Evolutionary conservation across 2,329 filamentous ascomycete species (phyloP), one percentile per base, ranked within the genome.

Genomic region (Alternaria rosae): DNA sequence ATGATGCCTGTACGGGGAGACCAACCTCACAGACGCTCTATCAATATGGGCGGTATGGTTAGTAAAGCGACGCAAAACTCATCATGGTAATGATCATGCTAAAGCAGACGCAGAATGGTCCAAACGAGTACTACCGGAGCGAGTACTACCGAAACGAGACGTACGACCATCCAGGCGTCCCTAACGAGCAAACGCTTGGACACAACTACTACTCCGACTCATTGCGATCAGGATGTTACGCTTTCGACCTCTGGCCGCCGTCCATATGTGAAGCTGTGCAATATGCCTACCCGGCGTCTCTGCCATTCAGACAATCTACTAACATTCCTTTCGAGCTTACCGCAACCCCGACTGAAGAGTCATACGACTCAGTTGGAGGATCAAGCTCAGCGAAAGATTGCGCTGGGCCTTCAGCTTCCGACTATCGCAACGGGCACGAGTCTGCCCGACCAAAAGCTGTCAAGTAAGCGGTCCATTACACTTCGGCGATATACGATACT

Each of bases 201-300:
- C n/a, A n/a, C 2, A 1, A 25, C 23, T n/a, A 42, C 25, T 8
- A 38, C 6, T 5, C 7, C 6, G 12, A 17, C 8, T 6, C 32
- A 8, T 51, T 48, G 2, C 44, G 30, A 26, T 21, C 32, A 28
- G 30, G 7, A 3, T 32, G 42, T 0, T 13, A 50, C 10, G 44
- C 54, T 21, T 10, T 35, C 4, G 5, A 41, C 2, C 1, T 12
- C 23, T 57, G 45, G 45, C 26, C 45, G 13, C 54, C 45, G n/a
- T 57, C 45, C 1, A 1, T 52, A 5, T 52, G 32, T n/a, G 2
- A 52, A 43, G 54, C 47, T 43, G 47, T 26, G 30, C 55, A 52
- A 20, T 15, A 32, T 17, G 13, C 25, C 6, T n/a, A 20, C 6
- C 23, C 15, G 11, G 11, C 7, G 5, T 42, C 7, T 28, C 12